A percentile compares a stretch with the other conserved stretches of the same genome.
These are phyloP conservation scores for Protomyces inouyei DNA, from an alignment of 1,139 yeast species.

Conservation along the genomic window DNA sequence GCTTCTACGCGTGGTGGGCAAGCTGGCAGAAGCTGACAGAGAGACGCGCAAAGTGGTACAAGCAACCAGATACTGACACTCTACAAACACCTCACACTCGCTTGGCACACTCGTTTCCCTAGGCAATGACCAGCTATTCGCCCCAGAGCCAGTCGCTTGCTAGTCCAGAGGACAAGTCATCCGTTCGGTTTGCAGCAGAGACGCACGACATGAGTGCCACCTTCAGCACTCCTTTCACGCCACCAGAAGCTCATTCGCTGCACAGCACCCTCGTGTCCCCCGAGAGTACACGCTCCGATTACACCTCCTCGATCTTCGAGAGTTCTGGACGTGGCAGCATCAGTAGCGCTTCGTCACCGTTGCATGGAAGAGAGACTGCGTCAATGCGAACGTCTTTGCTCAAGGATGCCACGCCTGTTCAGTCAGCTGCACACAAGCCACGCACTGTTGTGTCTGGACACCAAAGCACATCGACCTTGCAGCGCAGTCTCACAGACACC, in stretches of 20 bases:
- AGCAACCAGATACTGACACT: background rate
- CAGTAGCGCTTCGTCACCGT: background rate
- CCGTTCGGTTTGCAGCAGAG: background rate
- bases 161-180: background rate
- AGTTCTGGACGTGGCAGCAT: background rate
- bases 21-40: background rate
- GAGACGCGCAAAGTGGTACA: constrained; percentile 1
- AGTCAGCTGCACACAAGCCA: background rate
- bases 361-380: background rate
- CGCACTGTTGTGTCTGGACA: background rate
- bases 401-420: background rate
- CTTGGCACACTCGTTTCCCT: background rate
- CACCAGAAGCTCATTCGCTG: background rate
- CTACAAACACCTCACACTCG: background rate
- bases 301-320: background rate
- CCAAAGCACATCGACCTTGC: background rate
- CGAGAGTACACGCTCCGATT: background rate
- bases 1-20: constrained; percentile 3
- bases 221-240: background rate
- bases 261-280: background rate
- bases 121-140: background rate
- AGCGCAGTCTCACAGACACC: background rate
- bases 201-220: background rate
- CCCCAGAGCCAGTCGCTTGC: background rate
- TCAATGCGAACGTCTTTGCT: background rate